These are phyloP conservation scores for Choanephora cucurbitarum DNA, from an alignment of 371 early-diverging fungal genomes.

Conservation along the genomic window DNA sequence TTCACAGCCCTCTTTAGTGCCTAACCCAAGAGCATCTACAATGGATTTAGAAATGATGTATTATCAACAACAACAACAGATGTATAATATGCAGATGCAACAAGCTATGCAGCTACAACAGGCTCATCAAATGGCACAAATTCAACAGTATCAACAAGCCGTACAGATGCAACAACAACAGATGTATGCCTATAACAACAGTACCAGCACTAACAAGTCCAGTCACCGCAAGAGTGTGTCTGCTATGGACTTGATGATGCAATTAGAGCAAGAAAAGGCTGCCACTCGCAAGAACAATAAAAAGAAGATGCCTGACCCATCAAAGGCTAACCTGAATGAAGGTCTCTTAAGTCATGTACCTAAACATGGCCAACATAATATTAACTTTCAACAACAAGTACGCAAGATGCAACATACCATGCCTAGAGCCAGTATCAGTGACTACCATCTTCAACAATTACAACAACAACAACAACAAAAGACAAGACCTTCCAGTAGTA, in stretches of 20 bases:
- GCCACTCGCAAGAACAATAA: slow-evolving; percentile 23
- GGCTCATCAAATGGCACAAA: slow-evolving; percentile 33
- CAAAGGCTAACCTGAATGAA: slow-evolving; percentile 36
- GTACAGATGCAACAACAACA: slow-evolving; percentile 30
- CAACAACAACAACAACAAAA: slow-evolving; percentile 11
- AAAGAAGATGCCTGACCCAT: slow-evolving; percentile 35
- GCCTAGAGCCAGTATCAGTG: slow-evolving; percentile 31
- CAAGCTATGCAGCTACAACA: slow-evolving; percentile 39
- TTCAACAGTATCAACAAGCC: slow-evolving; percentile 38
- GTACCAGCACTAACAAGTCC: slow-evolving; percentile 10
- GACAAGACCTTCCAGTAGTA: slow-evolving; percentile 10
- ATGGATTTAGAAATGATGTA: slow-evolving; percentile 39
- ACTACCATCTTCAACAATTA: slow-evolving; percentile 17
- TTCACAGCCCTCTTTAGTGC: background rate
- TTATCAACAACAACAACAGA: slow-evolving; percentile 27
- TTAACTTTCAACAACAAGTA: slow-evolving; percentile 42
- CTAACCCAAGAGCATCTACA: slow-evolving; percentile 27
- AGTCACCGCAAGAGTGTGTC: slow-evolving; percentile 44
- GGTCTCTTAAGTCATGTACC: slow-evolving; percentile 39
- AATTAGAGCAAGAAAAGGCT: slow-evolving; percentile 48
- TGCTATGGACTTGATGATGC: slow-evolving; percentile 49
- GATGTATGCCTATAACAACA: slow-evolving; percentile 20
- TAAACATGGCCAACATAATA: slow-evolving; percentile 31
- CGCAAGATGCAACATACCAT: slow-evolving; percentile 21
- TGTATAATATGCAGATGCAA: slow-evolving; percentile 25